phyloP scores from a whole-genome alignment of 768 basidiomycete genomes.

The Rhodotorula taiwanensis region DNA sequence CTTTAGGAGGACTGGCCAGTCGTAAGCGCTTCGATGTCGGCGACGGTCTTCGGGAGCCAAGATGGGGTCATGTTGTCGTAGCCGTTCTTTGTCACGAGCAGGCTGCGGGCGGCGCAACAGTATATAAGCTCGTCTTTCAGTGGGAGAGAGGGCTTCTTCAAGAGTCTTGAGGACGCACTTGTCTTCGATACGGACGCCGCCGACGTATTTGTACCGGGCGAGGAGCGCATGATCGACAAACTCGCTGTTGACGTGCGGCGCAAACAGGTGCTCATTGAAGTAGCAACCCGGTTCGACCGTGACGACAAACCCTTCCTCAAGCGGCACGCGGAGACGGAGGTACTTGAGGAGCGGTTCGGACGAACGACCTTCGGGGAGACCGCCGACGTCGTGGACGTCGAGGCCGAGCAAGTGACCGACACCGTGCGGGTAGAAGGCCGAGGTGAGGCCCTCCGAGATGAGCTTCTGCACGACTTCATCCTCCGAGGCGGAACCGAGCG shows the following conservation, averaged over 20 bases:
- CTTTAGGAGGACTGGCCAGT: background rate
- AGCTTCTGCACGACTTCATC: conserved; percentile 47
- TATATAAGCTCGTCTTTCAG: background rate
- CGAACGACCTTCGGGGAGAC: conserved; percentile 35
- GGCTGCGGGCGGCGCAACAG: conserved; percentile 42
- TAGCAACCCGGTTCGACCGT: conserved; percentile 41
- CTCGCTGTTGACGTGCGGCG: conserved; percentile 56
- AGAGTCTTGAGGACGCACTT: conserved; percentile 43
- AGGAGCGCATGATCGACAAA: conserved; percentile 66
- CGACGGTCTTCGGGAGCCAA: conserved; percentile 59
- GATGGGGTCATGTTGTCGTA: conserved; percentile 81
- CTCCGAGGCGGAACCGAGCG: conserved; percentile 50
- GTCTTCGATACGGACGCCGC: conserved; percentile 91
- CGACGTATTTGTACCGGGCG: conserved; percentile 67
- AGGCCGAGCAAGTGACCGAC: conserved; percentile 74
- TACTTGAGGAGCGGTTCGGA: conserved; percentile 59
- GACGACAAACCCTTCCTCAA: conserved; percentile 76
- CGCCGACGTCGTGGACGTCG: conserved; percentile 74
- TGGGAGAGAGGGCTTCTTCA: background rate
- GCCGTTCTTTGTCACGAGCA: conserved; percentile 66
- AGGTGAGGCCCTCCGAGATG: conserved; percentile 64
- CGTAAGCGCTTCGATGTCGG: conserved; percentile 66
- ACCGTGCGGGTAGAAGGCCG: conserved; percentile 92
- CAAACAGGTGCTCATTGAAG: conserved; percentile 47
- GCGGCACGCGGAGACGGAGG: conserved; percentile 66